Conservation (phyloP, 768 basidiomycete species). For the Serendipita sp. region DNA sequence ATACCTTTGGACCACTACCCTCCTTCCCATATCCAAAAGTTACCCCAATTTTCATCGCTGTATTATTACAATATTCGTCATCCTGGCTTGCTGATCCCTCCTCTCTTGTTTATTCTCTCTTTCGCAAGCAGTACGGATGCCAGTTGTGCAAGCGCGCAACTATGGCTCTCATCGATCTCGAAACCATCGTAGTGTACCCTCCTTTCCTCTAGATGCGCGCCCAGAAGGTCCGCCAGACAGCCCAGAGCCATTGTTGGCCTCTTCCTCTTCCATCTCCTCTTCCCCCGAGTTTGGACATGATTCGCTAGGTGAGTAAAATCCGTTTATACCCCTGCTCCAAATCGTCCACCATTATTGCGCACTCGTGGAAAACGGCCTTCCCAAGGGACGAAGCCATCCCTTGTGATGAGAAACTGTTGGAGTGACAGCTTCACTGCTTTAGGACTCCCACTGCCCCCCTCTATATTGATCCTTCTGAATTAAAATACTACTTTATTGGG, state of each 20-base stretch:
- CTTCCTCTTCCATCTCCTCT: neutral
- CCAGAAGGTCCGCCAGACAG: neutral
- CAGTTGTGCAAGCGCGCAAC: neutral
- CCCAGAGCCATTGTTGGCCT: neutral
- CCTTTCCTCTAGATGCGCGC: neutral
- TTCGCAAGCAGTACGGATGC: neutral
- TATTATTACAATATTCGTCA: neutral
- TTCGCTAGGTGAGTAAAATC: neutral
- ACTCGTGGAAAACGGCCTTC: too few species aligned
- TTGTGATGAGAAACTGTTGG: too few species aligned
- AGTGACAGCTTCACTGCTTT: too few species aligned
- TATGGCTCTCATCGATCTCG: neutral
- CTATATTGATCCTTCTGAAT: too few species aligned
- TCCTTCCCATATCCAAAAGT: too few species aligned
- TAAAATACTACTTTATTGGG: too few species aligned
- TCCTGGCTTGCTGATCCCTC: neutral
- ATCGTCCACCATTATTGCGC: too few species aligned
- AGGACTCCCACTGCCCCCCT: too few species aligned
- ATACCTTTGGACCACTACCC: too few species aligned
- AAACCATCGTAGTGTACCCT: neutral
- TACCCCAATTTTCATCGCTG: too few species aligned
- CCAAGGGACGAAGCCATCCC: too few species aligned
- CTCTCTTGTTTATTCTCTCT: neutral
- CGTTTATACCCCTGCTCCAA: too few species aligned
- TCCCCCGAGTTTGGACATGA: neutral